phyloP scores from a whole-genome alignment of 2,329 filamentous ascomycete species.

The Neofusicoccum ribis region DNA sequence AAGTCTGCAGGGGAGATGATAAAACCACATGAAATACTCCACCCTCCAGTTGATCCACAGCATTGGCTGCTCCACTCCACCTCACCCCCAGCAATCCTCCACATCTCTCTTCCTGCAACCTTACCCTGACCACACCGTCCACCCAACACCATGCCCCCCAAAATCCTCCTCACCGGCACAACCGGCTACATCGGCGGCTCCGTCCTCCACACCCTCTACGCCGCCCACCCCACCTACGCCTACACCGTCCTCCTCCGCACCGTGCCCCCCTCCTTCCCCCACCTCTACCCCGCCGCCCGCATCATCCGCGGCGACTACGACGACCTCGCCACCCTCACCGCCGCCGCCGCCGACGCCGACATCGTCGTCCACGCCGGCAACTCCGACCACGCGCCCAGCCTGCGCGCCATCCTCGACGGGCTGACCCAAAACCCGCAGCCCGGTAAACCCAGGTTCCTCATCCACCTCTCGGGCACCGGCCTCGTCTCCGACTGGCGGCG shows the following conservation, averaged over 20 bases:
- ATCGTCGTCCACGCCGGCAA: conserved; percentile 32
- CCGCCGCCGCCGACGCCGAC: conserved; percentile 6
- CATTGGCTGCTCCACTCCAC: too few species aligned
- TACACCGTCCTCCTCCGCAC: conserved; percentile 16
- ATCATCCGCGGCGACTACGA: conserved; percentile 17
- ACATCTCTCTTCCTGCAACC: too few species aligned
- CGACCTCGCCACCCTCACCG: not conserved
- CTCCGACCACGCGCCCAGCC: conserved; percentile 30
- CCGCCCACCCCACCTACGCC: conserved; percentile 9
- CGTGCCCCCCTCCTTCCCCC: not conserved
- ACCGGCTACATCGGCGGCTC: conserved; percentile 21
- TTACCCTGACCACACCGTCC: not conserved
- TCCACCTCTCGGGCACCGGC: conserved; percentile 59
- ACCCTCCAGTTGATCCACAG: too few species aligned
- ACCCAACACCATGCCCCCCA: not conserved
- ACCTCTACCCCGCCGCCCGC: not conserved
- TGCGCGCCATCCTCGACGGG: conserved; percentile 47
- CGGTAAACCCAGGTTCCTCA: conserved; percentile 44
- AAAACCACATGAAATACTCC: too few species aligned
- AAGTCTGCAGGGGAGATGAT: too few species aligned
- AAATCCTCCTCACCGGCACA: conserved; percentile 6
- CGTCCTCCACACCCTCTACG: conserved; percentile 9
- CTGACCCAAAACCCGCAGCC: conserved; percentile 30
- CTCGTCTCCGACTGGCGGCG: conserved; percentile 41
- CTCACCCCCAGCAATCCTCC: not conserved